Evolutionary conservation across 768 basidiomycete genomes (phyloP), one percentile per base, ranked within the genome.

Genomic region (Phanerodontia chrysosporium): DNA sequence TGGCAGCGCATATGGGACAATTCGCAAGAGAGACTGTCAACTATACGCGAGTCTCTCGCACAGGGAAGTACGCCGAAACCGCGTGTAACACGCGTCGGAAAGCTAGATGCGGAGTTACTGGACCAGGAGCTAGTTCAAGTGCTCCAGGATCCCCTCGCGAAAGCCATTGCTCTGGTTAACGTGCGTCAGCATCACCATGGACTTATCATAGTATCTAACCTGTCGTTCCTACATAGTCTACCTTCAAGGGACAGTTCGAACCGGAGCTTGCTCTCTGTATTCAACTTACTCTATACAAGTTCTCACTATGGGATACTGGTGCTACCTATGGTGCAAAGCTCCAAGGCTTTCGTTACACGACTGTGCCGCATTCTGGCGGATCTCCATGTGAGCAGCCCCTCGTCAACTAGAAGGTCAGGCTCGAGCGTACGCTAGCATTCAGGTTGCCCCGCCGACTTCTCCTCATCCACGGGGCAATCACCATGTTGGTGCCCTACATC

Each of bases 81-180:
- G 27, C 80, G 87, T n/a, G 74, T 87, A 29, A 76, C 84, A 25
- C 89, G 95, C 45, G 93, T 98, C 49, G 89, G 90, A 8, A 92
- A 96, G 72, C 83, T 98, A 55, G 96, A 98, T 71, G 85, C 95
- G 2, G 89, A 93, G 65, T 79, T 95, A 24, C 80, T 98, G 49
- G 96, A 98, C 74, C 83, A 87, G 64, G 94, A 97, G 62, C 82
- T 98, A 18, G 83, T 89, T 30, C 81, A 85, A 28, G 74, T 97
- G 60, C 79, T 98, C 30, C 85, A 84, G 66, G 90, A 90, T 55
- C 95, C 94, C n/a, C 71, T 98, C 49, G 76, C 78, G 62, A 88
- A 82, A 59, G 85, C 94, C 1, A 72, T 96, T 22, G 78, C 81
- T 25, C 73, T 85, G 14, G 74, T 92, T 51, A 82, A 83, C 64